A percentile compares a stretch with the other conserved stretches of the same genome.
phyloP scores from a whole-genome alignment of 257 asterid genomes.

The Voacanga thouarsii region DNA sequence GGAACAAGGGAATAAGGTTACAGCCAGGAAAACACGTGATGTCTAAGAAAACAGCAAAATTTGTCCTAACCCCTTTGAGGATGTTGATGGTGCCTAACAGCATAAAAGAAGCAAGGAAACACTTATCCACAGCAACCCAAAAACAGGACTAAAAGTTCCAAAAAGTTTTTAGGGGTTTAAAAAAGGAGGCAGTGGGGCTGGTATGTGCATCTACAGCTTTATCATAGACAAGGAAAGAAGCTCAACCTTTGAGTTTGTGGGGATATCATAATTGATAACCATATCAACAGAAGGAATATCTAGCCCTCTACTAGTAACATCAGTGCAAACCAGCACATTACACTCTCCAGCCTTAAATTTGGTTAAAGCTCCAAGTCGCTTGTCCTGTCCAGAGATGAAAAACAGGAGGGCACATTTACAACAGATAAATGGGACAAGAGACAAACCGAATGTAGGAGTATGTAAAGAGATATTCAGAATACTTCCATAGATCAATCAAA shows the following conservation, averaged over 20 bases:
- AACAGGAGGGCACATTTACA: not conserved
- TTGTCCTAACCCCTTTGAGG: not conserved
- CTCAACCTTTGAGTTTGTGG: constrained; percentile 81
- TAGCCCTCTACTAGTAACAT: constrained; percentile 95
- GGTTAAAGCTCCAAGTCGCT: constrained; percentile 85
- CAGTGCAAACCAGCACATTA: constrained; percentile 82
- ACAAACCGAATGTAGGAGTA: not conserved
- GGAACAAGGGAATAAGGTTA: not conserved
- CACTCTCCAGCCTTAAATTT: constrained; percentile 85
- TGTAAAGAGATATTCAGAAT: not conserved
- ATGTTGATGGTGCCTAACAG: not conserved
- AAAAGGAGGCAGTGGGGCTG: not conserved
- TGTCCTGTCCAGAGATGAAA: constrained; percentile 43
- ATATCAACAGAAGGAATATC: constrained; percentile 90
- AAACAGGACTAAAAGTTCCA: not conserved
- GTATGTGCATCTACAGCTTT: not conserved
- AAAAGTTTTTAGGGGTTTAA: not conserved
- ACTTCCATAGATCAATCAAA: constrained; percentile 2
- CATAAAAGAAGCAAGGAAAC: not conserved
- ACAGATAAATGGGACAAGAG: not conserved
- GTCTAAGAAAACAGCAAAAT: not conserved
- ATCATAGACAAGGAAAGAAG: constrained; percentile 1
- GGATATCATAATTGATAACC: constrained; percentile 91
- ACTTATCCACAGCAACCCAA: not conserved
- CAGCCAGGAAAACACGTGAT: not conserved